Evolutionary conservation across 805 yeast species (phyloP).

Genomic region (Ogataea haglerorum): DNA sequence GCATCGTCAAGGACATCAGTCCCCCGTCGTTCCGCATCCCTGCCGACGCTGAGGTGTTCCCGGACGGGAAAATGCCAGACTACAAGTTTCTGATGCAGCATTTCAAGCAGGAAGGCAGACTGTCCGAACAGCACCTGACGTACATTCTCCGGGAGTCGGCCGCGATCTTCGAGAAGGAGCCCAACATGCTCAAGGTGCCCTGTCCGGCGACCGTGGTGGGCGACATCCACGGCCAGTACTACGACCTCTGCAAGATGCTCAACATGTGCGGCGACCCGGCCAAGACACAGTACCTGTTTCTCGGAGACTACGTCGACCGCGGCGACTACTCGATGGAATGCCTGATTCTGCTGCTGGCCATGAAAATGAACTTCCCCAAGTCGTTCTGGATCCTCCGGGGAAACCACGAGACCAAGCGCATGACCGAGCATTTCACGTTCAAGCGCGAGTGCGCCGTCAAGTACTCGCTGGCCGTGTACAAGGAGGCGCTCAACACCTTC

Average conservation of each 20-base stretch:
- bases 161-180: slow-evolving; percentile 60
- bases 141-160: slow-evolving; percentile 65
- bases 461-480: slow-evolving; percentile 63
- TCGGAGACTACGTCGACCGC: slow-evolving; percentile 95
- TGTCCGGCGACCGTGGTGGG: slow-evolving; percentile 97
- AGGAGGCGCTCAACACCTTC: slow-evolving; percentile 71
- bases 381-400: slow-evolving; percentile 84
- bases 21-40: slow-evolving; percentile 69
- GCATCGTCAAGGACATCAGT: slow-evolving; percentile 52
- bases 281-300: slow-evolving; percentile 69
- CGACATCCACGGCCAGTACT: slow-evolving; percentile 95
- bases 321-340: slow-evolving; percentile 92
- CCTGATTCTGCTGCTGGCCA: slow-evolving; percentile 67
- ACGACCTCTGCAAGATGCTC: slow-evolving; percentile 81
- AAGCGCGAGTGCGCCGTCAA: slow-evolving; percentile 87
- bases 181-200: slow-evolving; percentile 72
- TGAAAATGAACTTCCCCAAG: slow-evolving; percentile 72
- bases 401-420: slow-evolving; percentile 90
- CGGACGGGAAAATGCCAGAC: slow-evolving; percentile 61
- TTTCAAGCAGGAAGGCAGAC: slow-evolving; percentile 75
- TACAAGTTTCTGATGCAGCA: slow-evolving; percentile 69
- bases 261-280: slow-evolving; percentile 91
- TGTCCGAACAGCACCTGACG: slow-evolving; percentile 66
- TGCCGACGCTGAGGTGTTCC: slow-evolving; percentile 63
- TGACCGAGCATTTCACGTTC: slow-evolving; percentile 93